Base-by-base conservation (phyloP, 164 flowering plant genomes). In the Amborella trichopoda region DNA sequence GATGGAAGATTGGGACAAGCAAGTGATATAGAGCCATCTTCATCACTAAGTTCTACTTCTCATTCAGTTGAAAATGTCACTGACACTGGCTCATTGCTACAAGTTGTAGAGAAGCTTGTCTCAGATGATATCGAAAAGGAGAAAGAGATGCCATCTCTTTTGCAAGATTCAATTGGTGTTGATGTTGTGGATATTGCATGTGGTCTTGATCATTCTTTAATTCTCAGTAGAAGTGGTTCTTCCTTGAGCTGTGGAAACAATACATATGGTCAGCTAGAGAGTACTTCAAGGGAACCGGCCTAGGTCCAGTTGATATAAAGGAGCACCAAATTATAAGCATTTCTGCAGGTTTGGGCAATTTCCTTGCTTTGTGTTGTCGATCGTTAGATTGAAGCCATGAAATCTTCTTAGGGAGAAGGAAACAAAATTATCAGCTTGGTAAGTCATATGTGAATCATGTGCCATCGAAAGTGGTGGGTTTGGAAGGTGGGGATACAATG, bases 151-250 rank as follows among this genome's bases (percentile, higher is more conserved):
- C 99, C 99, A 46, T 54, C 48, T 48, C 60, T 71, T 25, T 58
- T 84, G 30, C 67, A 68, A 63, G 98, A 83, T 59, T 28, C 71
- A 12, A 28, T 40, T 34, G 83, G 65, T 41, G 46, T 63, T 26
- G 53, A 70, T 39, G 83, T 84, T 36, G 59, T 52, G 6, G 96
- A 84, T 67, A 59, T 91, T 26, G 77, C 94, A 5, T 87, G 95
- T 62, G 99, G 99, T 23, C 73, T 76, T 45, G 99, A 91, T 61
- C 96, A 91, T 67, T 81, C 96, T 59, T 61, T 91, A 48, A 65
- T 80, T 53, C 80, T 90, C 56, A 73, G 79, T 59, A 11, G 75
- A 52, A 61, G 72, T 62, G 83, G 85, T 16, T 58, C 66, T 14
- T 66, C 82, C 28, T 50, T 81, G 30, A 83, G 96, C 54, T 53